phyloP scores from a whole-genome alignment of 257 asterid genomes.

The Avicennia marina region DNA sequence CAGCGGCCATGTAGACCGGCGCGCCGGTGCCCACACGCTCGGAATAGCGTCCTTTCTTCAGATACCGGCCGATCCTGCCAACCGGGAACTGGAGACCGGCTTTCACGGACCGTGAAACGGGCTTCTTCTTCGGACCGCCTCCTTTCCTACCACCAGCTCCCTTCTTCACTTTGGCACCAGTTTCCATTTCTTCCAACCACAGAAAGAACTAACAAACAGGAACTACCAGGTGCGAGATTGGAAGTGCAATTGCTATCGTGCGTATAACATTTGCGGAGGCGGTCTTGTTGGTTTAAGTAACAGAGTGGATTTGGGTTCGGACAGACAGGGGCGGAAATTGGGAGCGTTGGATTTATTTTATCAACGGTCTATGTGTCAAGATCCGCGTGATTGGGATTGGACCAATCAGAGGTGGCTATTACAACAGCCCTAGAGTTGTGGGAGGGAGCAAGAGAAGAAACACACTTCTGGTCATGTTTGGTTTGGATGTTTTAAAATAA shows the following conservation, averaged over 20 bases:
- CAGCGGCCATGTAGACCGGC: slow-evolving; percentile 54
- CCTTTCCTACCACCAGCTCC: slow-evolving; percentile 25
- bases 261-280: neutral
- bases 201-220: too few relatives aligned
- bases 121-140: slow-evolving; percentile 30
- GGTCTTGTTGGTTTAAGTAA: slow-evolving; percentile 11
- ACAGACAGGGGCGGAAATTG: neutral
- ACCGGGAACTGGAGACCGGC: slow-evolving; percentile 63
- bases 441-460: neutral
- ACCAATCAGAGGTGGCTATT: slow-evolving; percentile 2
- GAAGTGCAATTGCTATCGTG: neutral
- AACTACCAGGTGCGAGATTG: neutral
- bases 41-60: slow-evolving; percentile 43
- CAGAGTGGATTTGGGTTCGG: neutral
- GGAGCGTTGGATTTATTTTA: slow-evolving; percentile 15
- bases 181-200: slow-evolving; percentile 1
- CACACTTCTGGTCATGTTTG: neutral
- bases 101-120: slow-evolving; percentile 24
- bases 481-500: too few relatives aligned
- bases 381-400: slow-evolving; percentile 9
- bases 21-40: slow-evolving; percentile 48
- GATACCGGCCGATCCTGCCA: slow-evolving; percentile 47
- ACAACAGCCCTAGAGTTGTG: neutral
- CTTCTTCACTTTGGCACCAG: slow-evolving; percentile 16
- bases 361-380: neutral